Conservation (phyloP, 176 grass and related monocot species). For the Calamus simplicifolius region DNA sequence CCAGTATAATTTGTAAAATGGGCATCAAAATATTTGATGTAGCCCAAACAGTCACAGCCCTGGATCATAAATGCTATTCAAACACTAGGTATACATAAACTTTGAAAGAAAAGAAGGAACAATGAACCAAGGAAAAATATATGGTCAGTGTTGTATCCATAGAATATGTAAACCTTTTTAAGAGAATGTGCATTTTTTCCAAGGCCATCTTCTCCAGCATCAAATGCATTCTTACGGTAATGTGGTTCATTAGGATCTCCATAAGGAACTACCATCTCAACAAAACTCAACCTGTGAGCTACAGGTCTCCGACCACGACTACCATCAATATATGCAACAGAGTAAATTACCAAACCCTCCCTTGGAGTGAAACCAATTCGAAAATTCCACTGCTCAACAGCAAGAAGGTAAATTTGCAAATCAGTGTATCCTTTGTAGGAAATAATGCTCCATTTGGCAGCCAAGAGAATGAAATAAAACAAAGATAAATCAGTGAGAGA, state of each 20-base stretch:
- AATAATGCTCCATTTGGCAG: no score
- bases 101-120: background rate
- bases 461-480: no score
- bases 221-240: slow-evolving; percentile 99
- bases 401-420: slow-evolving; percentile 2
- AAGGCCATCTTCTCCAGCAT: slow-evolving; percentile 98
- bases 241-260: slow-evolving; percentile 98
- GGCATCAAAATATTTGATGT: slow-evolving; percentile 98
- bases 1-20: slow-evolving; percentile 98
- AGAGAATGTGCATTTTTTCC: slow-evolving; percentile 99
- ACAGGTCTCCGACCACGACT: slow-evolving; percentile 87
- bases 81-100: background rate
- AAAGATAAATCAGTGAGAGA: background rate
- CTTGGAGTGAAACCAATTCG: slow-evolving; percentile 98
- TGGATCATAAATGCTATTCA: slow-evolving; percentile 22
- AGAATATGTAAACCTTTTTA: slow-evolving; percentile 54
- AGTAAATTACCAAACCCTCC: slow-evolving; percentile 94
- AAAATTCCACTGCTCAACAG: slow-evolving; percentile 74
- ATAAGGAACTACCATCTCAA: slow-evolving; percentile 99
- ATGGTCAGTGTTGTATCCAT: background rate
- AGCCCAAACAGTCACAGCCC: slow-evolving; percentile 98
- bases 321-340: slow-evolving; percentile 92
- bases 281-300: slow-evolving; percentile 94
- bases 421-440: no score
- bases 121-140: slow-evolving; percentile 2